Evolutionary conservation across 768 basidiomycete genomes (phyloP).

Genomic region (Lentinula guzmanii): DNA sequence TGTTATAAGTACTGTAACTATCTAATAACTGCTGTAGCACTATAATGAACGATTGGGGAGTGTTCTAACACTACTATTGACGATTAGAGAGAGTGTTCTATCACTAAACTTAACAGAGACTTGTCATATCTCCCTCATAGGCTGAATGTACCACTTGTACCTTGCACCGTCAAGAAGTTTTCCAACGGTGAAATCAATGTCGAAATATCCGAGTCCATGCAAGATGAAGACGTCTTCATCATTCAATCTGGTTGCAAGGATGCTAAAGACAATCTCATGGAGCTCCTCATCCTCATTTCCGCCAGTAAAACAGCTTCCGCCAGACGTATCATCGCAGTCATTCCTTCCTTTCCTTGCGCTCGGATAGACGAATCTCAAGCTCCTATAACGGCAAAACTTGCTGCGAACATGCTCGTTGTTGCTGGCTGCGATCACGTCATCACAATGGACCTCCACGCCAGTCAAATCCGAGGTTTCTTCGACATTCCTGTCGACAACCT

Average conservation of each 20-base stretch:
- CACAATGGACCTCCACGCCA: conserved; percentile 98
- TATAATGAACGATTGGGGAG: too few relatives aligned
- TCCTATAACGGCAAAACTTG: conserved; percentile 96
- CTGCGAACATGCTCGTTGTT: conserved; percentile 96
- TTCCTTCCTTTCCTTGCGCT: conserved; percentile 96
- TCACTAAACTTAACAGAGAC: too few relatives aligned
- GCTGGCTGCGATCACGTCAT: conserved; percentile 99
- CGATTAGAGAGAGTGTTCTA: too few relatives aligned
- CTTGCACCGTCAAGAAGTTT: conserved; percentile 83
- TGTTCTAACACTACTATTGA: too few relatives aligned
- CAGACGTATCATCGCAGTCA: conserved; percentile 92
- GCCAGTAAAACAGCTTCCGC: conserved; percentile 97
- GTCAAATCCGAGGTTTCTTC: conserved; percentile 96
- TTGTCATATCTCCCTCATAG: conserved; percentile 51
- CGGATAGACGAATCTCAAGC: conserved; percentile 94
- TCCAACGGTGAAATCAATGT: conserved; percentile 95
- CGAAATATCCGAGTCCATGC: conserved; percentile 90
- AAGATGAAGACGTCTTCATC: conserved; percentile 99
- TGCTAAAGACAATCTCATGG: conserved; percentile 97
- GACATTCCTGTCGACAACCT: conserved; percentile 98
- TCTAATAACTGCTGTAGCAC: too few relatives aligned
- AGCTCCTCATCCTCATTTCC: conserved; percentile 96
- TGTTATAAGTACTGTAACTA: too few relatives aligned
- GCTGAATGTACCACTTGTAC: conserved; percentile 83
- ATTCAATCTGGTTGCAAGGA: conserved; percentile 82